Base-by-base conservation (phyloP, 2,329 filamentous ascomycete species). In the Cladophialophora yegresii region DNA sequence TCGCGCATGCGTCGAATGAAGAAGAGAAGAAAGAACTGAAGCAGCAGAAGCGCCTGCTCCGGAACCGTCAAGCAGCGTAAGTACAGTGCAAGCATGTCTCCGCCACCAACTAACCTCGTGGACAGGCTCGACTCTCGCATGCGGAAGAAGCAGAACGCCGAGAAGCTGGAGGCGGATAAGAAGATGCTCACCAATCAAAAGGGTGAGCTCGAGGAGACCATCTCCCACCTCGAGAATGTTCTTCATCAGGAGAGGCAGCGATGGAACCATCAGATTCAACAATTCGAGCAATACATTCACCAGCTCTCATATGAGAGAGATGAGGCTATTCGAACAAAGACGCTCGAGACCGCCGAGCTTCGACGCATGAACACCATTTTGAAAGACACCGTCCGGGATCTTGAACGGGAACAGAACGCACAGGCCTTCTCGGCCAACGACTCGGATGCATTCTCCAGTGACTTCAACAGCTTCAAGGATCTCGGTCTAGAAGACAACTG, bases 11-110 rank as follows among this genome's bases (percentile, higher is more conserved):
- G 40, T 78, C 72, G 55, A 89, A 96, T 77, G 93, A 98, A 74
- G 88, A 95, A 70, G 89, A 96, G 81, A 90, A 96, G 81, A 98
- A 96, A 84, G 93, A 98, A 80, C 84, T 99, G 73, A 99, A 99
- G 85, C 92, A 96, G 77, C 95, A 97, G 79, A 98, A 98, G 84
- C 89, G 95, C 66, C 83, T 99, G 67, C 83, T 99, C 68, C 87
- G 95, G 74, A 99, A 99, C 80, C 88, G 95, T 74, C 93, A 98
- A 81, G 95, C 95, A 79, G 95, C 95, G 92, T 96, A 87, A 82
- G 90, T 85, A 68, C 72, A 66, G 65, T 71, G 57, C 74, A 69
- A 69, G 3, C 23, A 33, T 33, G 23, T 65, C 66, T 70, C 54
- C 62, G 71, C 72, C 61, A 9, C 26, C 54, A 62, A 33, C 68